phyloP scores from a whole-genome alignment of 371 early-diverging fungal species.

The Chytridium lagenaria region DNA sequence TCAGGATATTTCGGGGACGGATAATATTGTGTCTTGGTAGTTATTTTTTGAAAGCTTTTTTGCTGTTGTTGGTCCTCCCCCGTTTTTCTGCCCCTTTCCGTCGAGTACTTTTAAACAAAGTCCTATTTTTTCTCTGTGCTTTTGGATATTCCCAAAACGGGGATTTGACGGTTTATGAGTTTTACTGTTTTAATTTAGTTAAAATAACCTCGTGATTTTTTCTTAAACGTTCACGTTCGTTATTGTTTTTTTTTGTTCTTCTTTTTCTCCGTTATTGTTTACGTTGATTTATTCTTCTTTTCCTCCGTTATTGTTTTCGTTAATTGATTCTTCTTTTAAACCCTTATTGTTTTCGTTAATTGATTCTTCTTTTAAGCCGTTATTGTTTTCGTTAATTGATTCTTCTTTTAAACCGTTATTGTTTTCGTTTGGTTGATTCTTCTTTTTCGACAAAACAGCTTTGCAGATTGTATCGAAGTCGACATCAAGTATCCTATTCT shows the following conservation, averaged over 20 bases:
- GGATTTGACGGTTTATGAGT: too few relatives aligned
- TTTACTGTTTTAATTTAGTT: background rate
- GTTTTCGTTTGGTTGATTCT: background rate
- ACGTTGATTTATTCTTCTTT: too few relatives aligned
- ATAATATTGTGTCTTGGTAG: constrained; percentile 2
- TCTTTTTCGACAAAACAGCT: background rate
- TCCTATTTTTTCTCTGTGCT: too few relatives aligned
- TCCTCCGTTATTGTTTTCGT: background rate
- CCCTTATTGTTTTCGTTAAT: background rate
- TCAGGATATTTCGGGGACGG: background rate
- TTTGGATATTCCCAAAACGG: too few relatives aligned
- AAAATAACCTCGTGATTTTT: background rate
- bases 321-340: background rate
- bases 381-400: background rate
- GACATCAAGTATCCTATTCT: constrained; percentile 15
- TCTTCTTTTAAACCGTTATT: background rate
- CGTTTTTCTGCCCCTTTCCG: too few relatives aligned
- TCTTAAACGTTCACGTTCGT: too few relatives aligned
- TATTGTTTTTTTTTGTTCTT: too few relatives aligned
- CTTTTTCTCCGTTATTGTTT: too few relatives aligned
- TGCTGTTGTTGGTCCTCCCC: too few relatives aligned
- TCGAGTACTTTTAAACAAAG: too few relatives aligned
- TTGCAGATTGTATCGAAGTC: constrained; percentile 7
- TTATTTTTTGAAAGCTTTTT: too few relatives aligned
- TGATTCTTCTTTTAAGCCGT: background rate